A percentile compares a stretch with the other conserved stretches of the same genome.
phyloP scores from a whole-genome alignment of 345 rosid genomes.

The Zanthoxylum bungeanum region DNA sequence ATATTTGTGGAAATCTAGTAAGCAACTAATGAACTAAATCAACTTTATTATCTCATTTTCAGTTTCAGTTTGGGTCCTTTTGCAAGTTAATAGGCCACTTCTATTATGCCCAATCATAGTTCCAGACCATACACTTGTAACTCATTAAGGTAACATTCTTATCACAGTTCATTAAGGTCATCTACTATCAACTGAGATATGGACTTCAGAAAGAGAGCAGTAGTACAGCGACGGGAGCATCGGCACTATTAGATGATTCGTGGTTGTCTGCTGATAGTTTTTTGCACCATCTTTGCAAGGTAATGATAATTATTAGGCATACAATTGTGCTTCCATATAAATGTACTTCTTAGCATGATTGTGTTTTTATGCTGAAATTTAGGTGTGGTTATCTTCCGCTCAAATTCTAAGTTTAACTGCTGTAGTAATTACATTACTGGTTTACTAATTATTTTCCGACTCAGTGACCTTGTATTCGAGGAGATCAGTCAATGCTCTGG shows the following conservation, averaged over 20 bases:
- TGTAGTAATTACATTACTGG: neutral
- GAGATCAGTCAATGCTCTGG: neutral
- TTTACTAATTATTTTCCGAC: neutral
- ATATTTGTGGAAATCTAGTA: neutral
- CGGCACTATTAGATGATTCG: constrained; percentile 67
- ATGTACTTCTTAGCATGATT: constrained; percentile 9
- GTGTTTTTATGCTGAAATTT: neutral
- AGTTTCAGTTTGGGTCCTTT: neutral
- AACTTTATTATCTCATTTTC: neutral
- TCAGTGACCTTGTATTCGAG: constrained; percentile 2
- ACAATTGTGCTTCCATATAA: neutral
- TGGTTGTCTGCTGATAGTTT: constrained; percentile 89
- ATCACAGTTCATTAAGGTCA: constrained; percentile 72
- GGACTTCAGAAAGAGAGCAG: constrained; percentile 69
- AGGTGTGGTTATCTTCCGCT: neutral
- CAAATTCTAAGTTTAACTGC: neutral
- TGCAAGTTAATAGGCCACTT: neutral
- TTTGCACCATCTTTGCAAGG: constrained; percentile 78
- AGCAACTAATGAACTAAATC: neutral
- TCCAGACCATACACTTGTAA: neutral
- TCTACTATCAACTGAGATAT: constrained; percentile 82
- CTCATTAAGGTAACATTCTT: neutral
- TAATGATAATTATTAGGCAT: constrained; percentile 16
- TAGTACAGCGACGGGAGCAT: constrained; percentile 42
- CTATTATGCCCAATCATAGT: neutral